Base-by-base conservation (phyloP, 805 yeast genomes). In the Metschnikowia henanensis region DNA sequence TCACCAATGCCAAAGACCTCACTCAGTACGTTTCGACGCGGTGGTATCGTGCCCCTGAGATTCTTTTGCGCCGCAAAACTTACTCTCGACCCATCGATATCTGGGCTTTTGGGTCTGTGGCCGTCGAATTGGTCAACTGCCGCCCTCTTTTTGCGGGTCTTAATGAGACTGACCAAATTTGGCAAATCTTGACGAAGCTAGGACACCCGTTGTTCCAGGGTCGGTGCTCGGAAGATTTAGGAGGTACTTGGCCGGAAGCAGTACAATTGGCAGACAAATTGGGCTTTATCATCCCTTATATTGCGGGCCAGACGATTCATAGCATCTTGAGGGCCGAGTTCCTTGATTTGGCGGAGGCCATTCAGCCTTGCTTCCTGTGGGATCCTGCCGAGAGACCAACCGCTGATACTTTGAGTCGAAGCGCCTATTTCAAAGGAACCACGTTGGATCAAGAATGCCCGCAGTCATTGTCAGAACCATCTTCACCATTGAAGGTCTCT, bases 1-100 rank as follows among this genome's bases (percentile, higher is more conserved):
- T 77, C 9, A 64, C 70, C 35, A 78, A 79, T 57, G 63, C 60
- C 21, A 73, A 70, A 45, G 79, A 80, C 1, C 86, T 79, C 56
- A 87, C 95, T 0, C 81, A 84, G 2, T 87, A 87, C 52, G 88
- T 87, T 6, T 81, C 92, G 0, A 87, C 95, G 0, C 75, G 95
- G 56, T 87, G 95, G 95, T 87, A 87, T 57, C 70, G 95, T 50
- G 79, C 92, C 0, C 95, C 95, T 0, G 95, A 87, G 60, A 84
- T 87, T 17, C 68, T 87, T 35, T 66, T 87, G 45, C 73, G 92
- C 52, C 81, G 77, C 50, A 75, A 73, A 5, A 68, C 63, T 54
- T 84, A 87, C 57, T 77, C 88, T 0, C 76, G 66, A 48, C 89
- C 94, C 2, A 76, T 84, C 29, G 95, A 87, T 66, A 77, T 87